Evolutionary conservation across 2,329 filamentous ascomycete species (phyloP), one percentile per base, ranked within the genome.

Genomic region (Neurospora sp.): DNA sequence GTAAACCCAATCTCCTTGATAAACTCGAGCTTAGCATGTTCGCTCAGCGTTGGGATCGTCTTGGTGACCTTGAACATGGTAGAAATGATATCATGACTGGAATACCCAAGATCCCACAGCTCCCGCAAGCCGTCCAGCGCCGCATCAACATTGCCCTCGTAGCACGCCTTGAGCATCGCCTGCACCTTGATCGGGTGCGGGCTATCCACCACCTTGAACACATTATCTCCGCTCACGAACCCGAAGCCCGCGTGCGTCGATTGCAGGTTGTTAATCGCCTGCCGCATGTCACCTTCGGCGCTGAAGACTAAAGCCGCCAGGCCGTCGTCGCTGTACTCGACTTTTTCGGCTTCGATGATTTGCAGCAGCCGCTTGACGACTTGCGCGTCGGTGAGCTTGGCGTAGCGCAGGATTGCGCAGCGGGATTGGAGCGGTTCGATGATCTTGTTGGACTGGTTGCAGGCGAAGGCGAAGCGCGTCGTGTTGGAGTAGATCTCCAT

Each of bases 21-120:
- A 76, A 98, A 99, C 79, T 98, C 95, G 72, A 99, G 84, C 83
- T 97, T 97, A 17, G 93, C 89, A 80, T 98, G 93, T 81, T 99
- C 96, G 74, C 93, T 96, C 70, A 99, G 83, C 1, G 91, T 93
- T 1, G 92, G 92, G 71, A 98, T 93, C 1, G 93, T 96, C 84
- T 98, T 99, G 66, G 96, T 98, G 71, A 99, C 96, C 77, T 91
- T 90, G 85, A 99, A 98, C 96, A 99, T 99, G 72, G 95, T 99
- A 82, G 92, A 96, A 80, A 99, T 96, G 76, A 99, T 97, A 80
- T 99, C 96, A 82, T 99, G 95, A 75, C 93, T 96, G n/a, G 93
- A 97, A 82, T 99, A 99, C 15, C 96, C 96, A 71, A 98, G 83
- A 71, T 91, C 89, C 95, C 96, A 99, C 57, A 99, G 85, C 82